A percentile compares a stretch with the other conserved stretches of the same genome.
Evolutionary conservation across 805 yeast species (phyloP).

Genomic region (Hanseniaspora mollemarum): DNA sequence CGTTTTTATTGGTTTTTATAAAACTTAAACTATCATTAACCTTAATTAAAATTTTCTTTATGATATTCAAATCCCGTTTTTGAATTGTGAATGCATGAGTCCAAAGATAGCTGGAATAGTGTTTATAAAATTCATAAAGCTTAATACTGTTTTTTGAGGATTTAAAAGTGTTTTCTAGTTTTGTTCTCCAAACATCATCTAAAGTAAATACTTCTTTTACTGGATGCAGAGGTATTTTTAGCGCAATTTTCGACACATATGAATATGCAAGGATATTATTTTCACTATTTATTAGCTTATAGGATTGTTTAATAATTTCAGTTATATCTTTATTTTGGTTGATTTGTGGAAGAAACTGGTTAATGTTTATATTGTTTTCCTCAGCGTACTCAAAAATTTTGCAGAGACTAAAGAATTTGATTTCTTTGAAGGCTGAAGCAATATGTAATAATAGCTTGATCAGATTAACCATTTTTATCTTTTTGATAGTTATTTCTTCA

Average conservation of each 20-base stretch:
- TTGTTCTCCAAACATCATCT: conserved; percentile 7
- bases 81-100: neutral
- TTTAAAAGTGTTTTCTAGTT: conserved; percentile 10
- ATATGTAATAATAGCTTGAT: conserved; percentile 5
- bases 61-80: neutral
- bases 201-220: conserved; percentile 5
- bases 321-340: neutral
- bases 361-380: neutral
- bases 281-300: neutral
- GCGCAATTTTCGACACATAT: neutral
- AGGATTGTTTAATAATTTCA: neutral
- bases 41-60: neutral
- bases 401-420: conserved; percentile 6
- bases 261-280: neutral
- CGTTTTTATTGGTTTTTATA: neutral
- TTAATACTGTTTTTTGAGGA: neutral
- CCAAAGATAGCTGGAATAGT: conserved; percentile 7
- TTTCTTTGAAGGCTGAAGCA: neutral
- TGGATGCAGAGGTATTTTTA: neutral
- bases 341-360: neutral
- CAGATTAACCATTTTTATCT: conserved; percentile 7
- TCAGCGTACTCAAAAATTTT: conserved; percentile 4
- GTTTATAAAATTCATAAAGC: conserved; percentile 13
- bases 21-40: neutral
- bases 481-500: neutral